Evolutionary conservation across 495 filamentous ascomycete species (phyloP).

Genomic region (Podospora pseudocomata): DNA sequence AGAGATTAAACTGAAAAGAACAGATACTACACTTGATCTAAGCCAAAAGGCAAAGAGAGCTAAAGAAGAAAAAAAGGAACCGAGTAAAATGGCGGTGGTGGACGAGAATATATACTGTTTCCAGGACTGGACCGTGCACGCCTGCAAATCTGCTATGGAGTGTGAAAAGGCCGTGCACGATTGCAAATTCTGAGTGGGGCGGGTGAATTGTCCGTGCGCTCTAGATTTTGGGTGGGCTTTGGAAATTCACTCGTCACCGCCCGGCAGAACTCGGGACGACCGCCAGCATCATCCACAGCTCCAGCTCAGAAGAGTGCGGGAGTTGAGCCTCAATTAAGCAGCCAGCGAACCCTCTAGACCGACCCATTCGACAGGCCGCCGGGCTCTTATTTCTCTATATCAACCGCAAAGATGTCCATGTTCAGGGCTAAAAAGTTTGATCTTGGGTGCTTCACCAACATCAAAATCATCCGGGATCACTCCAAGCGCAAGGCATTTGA

Average conservation of each 20-base stretch:
- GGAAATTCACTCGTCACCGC: conserved; percentile 16
- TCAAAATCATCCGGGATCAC: conserved; percentile 82
- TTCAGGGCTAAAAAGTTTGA: conserved; percentile 86
- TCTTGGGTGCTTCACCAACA: conserved; percentile 79
- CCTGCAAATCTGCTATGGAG: neutral
- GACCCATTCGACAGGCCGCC: neutral
- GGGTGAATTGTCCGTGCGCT: neutral
- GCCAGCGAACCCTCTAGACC: neutral
- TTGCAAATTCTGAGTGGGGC: neutral
- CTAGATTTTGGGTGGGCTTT: neutral
- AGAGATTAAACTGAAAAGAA: conserved; percentile 98
- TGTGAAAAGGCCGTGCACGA: neutral
- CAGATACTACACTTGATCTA: conserved; percentile 99
- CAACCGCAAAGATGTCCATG: conserved; percentile 60
- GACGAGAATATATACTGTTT: neutral
- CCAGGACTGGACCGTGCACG: neutral
- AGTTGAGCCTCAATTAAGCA: conserved; percentile 3
- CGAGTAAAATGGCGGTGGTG: neutral
- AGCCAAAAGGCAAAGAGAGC: conserved; percentile 63
- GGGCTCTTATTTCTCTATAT: neutral
- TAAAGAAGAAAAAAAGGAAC: conserved; percentile 32
- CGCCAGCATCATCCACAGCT: neutral
- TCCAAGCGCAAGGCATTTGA: conserved; percentile 91
- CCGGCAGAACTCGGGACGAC: conserved; percentile 14
- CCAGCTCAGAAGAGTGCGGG: neutral